phyloP scores from a whole-genome alignment of 495 filamentous ascomycete species.

The Umbilicaria muhlenbergii region DNA sequence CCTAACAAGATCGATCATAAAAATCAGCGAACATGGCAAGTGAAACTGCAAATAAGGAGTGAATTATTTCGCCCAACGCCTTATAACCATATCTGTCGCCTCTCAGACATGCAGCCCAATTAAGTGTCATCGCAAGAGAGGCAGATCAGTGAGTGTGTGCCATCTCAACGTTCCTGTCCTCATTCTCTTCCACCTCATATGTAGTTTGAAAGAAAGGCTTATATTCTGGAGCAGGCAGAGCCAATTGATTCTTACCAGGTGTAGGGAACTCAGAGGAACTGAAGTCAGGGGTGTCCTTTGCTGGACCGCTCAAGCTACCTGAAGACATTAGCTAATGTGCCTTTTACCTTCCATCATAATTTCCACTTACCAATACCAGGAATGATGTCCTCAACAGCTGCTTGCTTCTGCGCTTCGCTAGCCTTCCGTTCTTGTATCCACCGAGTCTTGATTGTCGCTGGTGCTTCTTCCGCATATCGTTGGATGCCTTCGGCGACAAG shows the following conservation, averaged over 20 bases:
- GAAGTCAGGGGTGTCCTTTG: constrained; percentile 9
- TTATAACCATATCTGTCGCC: not conserved
- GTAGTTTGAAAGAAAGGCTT: constrained; percentile 4
- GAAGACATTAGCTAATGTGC: not conserved
- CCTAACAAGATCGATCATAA: constrained; percentile 10
- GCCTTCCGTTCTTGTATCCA: constrained; percentile 50
- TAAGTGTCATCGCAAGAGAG: not conserved
- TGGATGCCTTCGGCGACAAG: constrained; percentile 56
- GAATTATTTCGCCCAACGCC: not conserved
- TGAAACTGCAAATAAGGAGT: not conserved
- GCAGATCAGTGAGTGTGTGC: constrained; percentile 2
- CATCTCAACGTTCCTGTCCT: constrained; percentile 16
- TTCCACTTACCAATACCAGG: constrained; percentile 3
- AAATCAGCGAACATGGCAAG: constrained; percentile 12
- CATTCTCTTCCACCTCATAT: constrained; percentile 19
- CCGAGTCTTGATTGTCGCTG: constrained; percentile 36
- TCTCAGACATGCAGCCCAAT: too few species aligned
- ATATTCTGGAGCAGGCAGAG: constrained; percentile 8
- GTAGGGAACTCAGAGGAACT: constrained; percentile 6
- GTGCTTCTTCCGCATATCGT: constrained; percentile 49
- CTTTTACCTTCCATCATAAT: not conserved
- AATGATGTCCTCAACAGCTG: constrained; percentile 13
- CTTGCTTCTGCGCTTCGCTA: constrained; percentile 25
- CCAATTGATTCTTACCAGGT: constrained; percentile 11
- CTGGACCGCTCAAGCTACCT: constrained; percentile 4